Evolutionary conservation across 306 rosid genomes (phyloP), one percentile per base, ranked within the genome.

Genomic region (Vicia villosa): DNA sequence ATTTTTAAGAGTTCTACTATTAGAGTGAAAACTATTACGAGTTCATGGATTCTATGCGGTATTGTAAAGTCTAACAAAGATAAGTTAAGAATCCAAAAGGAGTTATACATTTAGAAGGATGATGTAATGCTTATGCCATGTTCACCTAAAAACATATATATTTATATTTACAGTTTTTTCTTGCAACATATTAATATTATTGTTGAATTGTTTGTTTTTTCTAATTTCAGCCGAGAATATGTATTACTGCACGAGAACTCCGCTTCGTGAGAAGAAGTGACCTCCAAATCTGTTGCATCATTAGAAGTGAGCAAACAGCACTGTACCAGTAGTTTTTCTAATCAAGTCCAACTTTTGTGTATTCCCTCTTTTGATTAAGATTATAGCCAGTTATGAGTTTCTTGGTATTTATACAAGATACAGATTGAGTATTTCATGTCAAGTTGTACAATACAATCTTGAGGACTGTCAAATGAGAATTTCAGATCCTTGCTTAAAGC

Each of bases 231-330:
- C 86, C 99, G 97, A 73, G 99, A 94, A 77, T 94, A 94, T 80
- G 99, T 94, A 10, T 64, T 94, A 34, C 79, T 94, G 76, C 99
- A 94, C 14, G 96, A 94, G 88, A 91, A 91, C 79, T 94, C 99
- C 0, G 60, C 76, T 63, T 62, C 52, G 17, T 87, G 79, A 84
- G 38, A 47, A 20, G 34, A 68, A 63, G 28, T 32, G 50, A 59
- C 73, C 26, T 9, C 65, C 17, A 37, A 64, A 15, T 66, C 11
- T 3, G 12, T 24, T 5, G 59, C 63, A 15, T 49, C 40, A 63
- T 47, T 65, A 49, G 61, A 16, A 57, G 67, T 24, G 64, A 61
- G 66, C 45, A 42, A 43, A 24, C 70, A 20, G 45, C 78, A 45
- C 17, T 61, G 9, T 22, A 58, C 38, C 69, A 12, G 16, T 40